Evolutionary conservation across 495 filamentous ascomycete species (phyloP), one percentile per base, ranked within the genome.

Genomic region (Letharia lupina): DNA sequence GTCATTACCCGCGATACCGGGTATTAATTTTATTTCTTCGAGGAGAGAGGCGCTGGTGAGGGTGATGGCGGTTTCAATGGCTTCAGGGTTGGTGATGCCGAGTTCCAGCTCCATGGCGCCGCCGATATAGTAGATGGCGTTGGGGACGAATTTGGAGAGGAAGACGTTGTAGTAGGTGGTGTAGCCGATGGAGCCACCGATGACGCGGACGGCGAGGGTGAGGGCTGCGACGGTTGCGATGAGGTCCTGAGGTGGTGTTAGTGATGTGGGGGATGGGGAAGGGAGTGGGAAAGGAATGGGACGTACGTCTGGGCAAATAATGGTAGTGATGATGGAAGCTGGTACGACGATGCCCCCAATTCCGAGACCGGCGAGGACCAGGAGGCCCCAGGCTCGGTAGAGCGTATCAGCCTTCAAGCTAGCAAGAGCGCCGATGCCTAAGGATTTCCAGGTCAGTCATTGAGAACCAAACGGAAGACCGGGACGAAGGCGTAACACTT

Each of bases 121-220:
- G 31, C 80, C 82, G 20, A 89, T 81, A 63, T 82, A 79, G 57
- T 79, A 60, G 12, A 63, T 72, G 42, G 86, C 81, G 28, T 78
- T 73, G 1, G 84, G 80, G 18, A 80, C 68, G 66, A 90, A 85
- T 75, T 88, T 89, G 69, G 80, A 80, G 69, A 83, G 73, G 76
- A 89, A 91, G 69, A 91, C 80, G 71, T 90, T 91, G 81, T 86
- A 91, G 80, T 91, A 91, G 65, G 87, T 82, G 33, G 82, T 82
- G 72, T 90, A 91, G 54, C 88, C 88, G 63, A 91, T 84, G 42
- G 83, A 78, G 45, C 88, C 87, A 44, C 88, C 88, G 44, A 89
- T 79, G 62, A 89, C 86, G 60, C 88, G 86, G 66, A 90, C 86
- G 33, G 86, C 82, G 60, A 90, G 84, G 3, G 88, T 89, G n/a